These are phyloP conservation scores for Mycena sanguinolenta DNA, from an alignment of 768 basidiomycete species.

Conservation along the genomic window DNA sequence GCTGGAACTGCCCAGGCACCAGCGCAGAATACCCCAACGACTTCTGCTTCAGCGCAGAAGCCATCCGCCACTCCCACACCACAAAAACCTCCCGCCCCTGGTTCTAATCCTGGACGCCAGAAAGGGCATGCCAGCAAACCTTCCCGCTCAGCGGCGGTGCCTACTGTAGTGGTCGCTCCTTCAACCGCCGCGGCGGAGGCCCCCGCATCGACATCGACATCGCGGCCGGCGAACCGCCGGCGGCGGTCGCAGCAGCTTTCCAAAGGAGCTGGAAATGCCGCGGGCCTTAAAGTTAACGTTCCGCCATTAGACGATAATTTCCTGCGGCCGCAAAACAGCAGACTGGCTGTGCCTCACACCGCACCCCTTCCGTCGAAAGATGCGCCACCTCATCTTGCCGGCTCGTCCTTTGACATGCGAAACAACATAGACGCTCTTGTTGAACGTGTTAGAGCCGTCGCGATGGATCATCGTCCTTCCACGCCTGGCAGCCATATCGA, in stretches of 20 bases:
- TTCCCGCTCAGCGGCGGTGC: slow-evolving; percentile 47
- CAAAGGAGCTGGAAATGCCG: slow-evolving; percentile 42
- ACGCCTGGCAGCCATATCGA: slow-evolving; percentile 87
- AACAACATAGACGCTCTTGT: slow-evolving; percentile 83
- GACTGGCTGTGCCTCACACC: slow-evolving; percentile 52
- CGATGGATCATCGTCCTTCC: slow-evolving; percentile 76
- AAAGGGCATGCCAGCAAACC: slow-evolving; percentile 52
- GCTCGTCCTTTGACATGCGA: slow-evolving; percentile 60
- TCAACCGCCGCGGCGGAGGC: slow-evolving; percentile 39
- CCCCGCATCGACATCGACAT: slow-evolving; percentile 49
- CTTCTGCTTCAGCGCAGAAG: slow-evolving; percentile 37
- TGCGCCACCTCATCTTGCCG: slow-evolving; percentile 68
- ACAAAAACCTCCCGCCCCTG: slow-evolving; percentile 39
- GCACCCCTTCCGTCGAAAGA: slow-evolving; percentile 62
- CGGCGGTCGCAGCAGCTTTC: slow-evolving; percentile 61
- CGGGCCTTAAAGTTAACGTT: slow-evolving; percentile 49
- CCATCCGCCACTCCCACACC: slow-evolving; percentile 33
- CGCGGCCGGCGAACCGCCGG: slow-evolving; percentile 62
- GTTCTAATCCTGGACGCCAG: slow-evolving; percentile 31
- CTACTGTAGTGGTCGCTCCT: slow-evolving; percentile 44
- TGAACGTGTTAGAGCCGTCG: slow-evolving; percentile 80
- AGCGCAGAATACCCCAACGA: slow-evolving; percentile 3
- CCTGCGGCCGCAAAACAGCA: slow-evolving; percentile 46
- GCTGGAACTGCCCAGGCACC: neutral
- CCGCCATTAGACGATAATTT: slow-evolving; percentile 48